Conservation (phyloP, 805 yeast genomes). For the Yamadazyma philogaea region DNA sequence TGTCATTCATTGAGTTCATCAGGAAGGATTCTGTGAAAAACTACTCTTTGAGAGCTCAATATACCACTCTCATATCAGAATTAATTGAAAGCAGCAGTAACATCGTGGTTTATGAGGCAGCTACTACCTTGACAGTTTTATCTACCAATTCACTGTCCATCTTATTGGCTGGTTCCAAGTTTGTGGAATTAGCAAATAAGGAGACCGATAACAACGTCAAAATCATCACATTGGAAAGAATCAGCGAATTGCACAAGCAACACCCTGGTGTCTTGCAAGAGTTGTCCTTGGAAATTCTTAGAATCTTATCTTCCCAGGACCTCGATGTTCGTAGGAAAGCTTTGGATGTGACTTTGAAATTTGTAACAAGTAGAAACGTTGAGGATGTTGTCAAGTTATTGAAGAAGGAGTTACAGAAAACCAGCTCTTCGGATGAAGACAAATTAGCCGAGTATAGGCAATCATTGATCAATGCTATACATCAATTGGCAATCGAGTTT, state of each 20-base stretch:
- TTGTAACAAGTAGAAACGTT: constrained; percentile 83
- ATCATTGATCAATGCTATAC: constrained; percentile 81
- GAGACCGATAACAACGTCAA: constrained; percentile 96
- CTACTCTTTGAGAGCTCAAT: constrained; percentile 65
- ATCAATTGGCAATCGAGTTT: constrained; percentile 81
- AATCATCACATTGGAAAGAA: constrained; percentile 84
- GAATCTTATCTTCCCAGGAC: constrained; percentile 85
- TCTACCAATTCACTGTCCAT: constrained; percentile 65
- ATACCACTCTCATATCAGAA: constrained; percentile 68
- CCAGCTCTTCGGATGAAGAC: constrained; percentile 71
- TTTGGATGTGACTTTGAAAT: constrained; percentile 72
- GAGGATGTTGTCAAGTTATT: constrained; percentile 90
- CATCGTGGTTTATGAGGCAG: constrained; percentile 87
- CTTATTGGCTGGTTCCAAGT: constrained; percentile 76
- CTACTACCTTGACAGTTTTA: constrained; percentile 67
- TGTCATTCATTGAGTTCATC: constrained; percentile 87
- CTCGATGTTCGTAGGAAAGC: constrained; percentile 89
- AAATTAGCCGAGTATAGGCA: constrained; percentile 85
- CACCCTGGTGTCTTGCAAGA: constrained; percentile 85
- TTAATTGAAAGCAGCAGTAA: constrained; percentile 66
- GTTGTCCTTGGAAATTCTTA: constrained; percentile 77
- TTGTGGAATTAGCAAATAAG: constrained; percentile 82
- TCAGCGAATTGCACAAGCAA: constrained; percentile 66
- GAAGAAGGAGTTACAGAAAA: constrained; percentile 82
- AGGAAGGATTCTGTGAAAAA: constrained; percentile 70